Evolutionary conservation across 192 early-diverging fungal species (phyloP).

Genomic region (Phlyctochytrium planicorne): DNA sequence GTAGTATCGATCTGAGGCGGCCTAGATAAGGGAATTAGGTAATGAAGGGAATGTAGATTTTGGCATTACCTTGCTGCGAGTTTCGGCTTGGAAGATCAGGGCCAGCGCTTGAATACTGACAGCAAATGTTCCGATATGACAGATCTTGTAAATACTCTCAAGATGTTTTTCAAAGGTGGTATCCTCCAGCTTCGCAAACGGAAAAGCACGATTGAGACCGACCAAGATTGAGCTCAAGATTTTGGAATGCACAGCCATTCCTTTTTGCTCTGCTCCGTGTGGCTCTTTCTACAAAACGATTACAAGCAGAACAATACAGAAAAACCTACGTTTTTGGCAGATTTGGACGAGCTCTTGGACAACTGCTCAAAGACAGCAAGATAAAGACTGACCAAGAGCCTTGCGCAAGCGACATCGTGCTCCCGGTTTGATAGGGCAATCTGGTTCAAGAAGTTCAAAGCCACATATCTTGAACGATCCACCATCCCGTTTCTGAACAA

Average conservation of each 20-base stretch:
- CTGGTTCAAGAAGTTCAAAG: slow-evolving; percentile 89
- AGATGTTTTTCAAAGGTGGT: slow-evolving; percentile 76
- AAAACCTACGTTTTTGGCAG: slow-evolving; percentile 21
- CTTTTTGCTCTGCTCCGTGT: slow-evolving; percentile 11
- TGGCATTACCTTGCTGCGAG: no score
- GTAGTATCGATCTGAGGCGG: slow-evolving; percentile 84
- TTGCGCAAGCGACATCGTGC: slow-evolving; percentile 71
- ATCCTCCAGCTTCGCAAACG: slow-evolving; percentile 82
- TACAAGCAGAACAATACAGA: background rate
- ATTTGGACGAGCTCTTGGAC: slow-evolving; percentile 48
- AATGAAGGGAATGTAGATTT: slow-evolving; percentile 20
- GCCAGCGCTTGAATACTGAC: slow-evolving; percentile 90
- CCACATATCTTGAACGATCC: slow-evolving; percentile 87
- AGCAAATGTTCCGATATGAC: slow-evolving; percentile 87
- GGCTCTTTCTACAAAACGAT: slow-evolving; percentile 23
- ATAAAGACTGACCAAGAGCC: slow-evolving; percentile 85
- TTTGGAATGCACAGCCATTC: slow-evolving; percentile 61
- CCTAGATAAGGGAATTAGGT: slow-evolving; percentile 23
- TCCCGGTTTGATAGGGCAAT: slow-evolving; percentile 70
- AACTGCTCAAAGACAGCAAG: slow-evolving; percentile 87
- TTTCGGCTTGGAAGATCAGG: slow-evolving; percentile 82
- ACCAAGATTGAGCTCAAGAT: slow-evolving; percentile 90
- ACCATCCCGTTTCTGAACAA: slow-evolving; percentile 71
- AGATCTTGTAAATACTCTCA: slow-evolving; percentile 87
- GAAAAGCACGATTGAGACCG: slow-evolving; percentile 93